phyloP scores from a whole-genome alignment of 129 eudicot species.

The Ambrosia trifida region DNA sequence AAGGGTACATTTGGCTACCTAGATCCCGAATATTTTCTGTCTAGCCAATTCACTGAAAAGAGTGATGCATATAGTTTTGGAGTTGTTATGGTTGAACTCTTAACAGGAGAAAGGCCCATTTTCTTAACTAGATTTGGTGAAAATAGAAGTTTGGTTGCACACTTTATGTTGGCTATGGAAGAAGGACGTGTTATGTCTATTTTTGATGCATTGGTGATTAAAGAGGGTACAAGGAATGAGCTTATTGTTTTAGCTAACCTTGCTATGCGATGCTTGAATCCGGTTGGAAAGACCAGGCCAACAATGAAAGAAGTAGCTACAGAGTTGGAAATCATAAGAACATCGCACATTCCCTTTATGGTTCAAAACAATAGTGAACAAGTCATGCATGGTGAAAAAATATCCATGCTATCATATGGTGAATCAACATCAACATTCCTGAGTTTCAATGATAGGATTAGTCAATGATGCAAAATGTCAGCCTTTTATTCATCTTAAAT shows the following conservation, averaged over 20 bases:
- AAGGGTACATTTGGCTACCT: constrained; percentile 34
- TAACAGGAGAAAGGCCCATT: constrained; percentile 25
- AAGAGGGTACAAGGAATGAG: constrained; percentile 17
- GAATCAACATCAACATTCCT: neutral
- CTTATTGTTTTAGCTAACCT: constrained; percentile 19
- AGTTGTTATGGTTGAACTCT: constrained; percentile 31
- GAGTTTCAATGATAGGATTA: neutral
- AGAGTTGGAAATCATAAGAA: constrained; percentile 21
- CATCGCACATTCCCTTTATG: neutral
- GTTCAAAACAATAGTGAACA: neutral
- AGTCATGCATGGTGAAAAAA: neutral
- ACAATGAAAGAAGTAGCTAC: constrained; percentile 30
- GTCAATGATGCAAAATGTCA: neutral
- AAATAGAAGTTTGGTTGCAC: constrained; percentile 1
- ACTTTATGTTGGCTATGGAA: constrained; percentile 25
- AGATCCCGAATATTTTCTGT: constrained; percentile 33
- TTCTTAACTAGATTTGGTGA: constrained; percentile 16
- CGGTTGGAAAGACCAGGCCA: constrained; percentile 24
- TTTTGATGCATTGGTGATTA: constrained; percentile 24
- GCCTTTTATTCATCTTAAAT: no score
- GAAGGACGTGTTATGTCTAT: constrained; percentile 20
- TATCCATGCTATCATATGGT: neutral
- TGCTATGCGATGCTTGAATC: constrained; percentile 23
- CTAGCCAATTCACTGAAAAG: constrained; percentile 31
- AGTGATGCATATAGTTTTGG: constrained; percentile 35